These are phyloP conservation scores for Hirschfeldia incana DNA, from an alignment of 345 rosid species.

Conservation along the genomic window DNA sequence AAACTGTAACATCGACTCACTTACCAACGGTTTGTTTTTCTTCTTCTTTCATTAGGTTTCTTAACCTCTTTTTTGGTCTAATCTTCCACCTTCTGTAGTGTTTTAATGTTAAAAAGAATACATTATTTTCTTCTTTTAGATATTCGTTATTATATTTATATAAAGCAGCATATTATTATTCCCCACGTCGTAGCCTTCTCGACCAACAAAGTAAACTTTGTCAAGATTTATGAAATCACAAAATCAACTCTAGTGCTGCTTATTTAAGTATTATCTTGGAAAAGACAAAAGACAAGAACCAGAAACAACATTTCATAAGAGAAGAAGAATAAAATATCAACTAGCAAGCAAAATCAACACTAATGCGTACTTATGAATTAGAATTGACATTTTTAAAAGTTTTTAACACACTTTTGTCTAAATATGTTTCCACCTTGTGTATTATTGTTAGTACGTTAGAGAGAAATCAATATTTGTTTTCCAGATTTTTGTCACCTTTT, in stretches of 20 bases:
- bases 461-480: not conserved
- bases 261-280: not conserved
- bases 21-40: not conserved
- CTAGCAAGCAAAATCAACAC: not conserved
- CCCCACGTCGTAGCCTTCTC: not conserved
- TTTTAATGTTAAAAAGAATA: not conserved
- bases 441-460: not conserved
- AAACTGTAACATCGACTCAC: constrained; percentile 17
- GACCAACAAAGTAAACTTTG: not conserved
- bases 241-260: not conserved
- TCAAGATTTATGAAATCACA: not conserved
- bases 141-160: not conserved
- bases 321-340: not conserved
- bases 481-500: not conserved
- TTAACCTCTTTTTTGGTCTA: constrained; percentile 11
- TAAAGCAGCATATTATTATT: not conserved
- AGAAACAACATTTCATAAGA: not conserved
- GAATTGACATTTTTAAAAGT: not conserved
- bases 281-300: not conserved
- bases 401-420: not conserved
- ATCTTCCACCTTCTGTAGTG: constrained; percentile 14
- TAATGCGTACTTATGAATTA: not conserved
- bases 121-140: not conserved
- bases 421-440: not conserved
- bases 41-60: not conserved